Percentiles rank a stretch among this genome's conserved stretches.
Conservation (phyloP, 148 eudicot species). For the Vaccinium corymbosum region DNA sequence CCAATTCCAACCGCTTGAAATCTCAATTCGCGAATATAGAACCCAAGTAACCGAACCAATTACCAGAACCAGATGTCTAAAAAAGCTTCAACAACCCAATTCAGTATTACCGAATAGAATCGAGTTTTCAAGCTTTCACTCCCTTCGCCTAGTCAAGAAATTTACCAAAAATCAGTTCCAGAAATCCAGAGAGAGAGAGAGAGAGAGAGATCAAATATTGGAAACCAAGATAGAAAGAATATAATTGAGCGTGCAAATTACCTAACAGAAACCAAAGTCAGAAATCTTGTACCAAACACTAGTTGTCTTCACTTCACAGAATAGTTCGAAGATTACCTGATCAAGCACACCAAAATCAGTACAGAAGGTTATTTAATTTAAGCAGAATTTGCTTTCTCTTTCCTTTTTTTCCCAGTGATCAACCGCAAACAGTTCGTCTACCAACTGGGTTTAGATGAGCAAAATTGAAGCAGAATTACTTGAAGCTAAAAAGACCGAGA, state of each 20-base stretch:
- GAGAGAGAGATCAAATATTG: background rate
- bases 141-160: background rate
- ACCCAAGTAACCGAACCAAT: background rate
- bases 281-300: constrained; percentile 7
- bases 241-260: constrained; percentile 14
- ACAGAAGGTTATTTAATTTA: background rate
- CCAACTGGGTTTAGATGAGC: background rate
- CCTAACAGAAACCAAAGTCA: constrained; percentile 18
- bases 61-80: constrained; percentile 14
- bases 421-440: background rate
- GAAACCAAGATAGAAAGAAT: constrained; percentile 5
- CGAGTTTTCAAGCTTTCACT: background rate
- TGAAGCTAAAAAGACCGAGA: background rate
- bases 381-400: background rate
- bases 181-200: background rate
- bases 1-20: constrained; percentile 10
- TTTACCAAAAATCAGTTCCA: background rate
- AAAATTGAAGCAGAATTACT: constrained; percentile 3
- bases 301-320: background rate
- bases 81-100: constrained; percentile 13
- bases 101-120: constrained; percentile 14
- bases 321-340: background rate
- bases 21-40: background rate
- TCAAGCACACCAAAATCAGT: constrained; percentile 13
- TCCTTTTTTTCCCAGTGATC: background rate